Evolutionary conservation across 2,329 filamentous ascomycete genomes (phyloP).

Genomic region (Colletotrichum lini): DNA sequence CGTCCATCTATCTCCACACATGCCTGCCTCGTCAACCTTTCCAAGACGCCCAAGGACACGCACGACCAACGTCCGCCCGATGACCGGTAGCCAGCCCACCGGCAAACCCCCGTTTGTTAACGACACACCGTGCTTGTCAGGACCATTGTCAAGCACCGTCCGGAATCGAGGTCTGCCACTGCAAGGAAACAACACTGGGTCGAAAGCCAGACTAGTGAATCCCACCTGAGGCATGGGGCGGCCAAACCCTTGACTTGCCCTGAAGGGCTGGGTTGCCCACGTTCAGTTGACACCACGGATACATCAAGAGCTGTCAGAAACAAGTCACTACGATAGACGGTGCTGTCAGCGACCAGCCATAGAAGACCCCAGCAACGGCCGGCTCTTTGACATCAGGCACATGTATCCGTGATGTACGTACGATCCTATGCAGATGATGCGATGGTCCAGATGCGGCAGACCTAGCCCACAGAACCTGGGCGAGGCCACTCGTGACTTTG

Average conservation of each 20-base stretch:
- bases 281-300: neutral
- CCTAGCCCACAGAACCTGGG: neutral
- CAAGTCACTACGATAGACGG: neutral
- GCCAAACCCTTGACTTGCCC: neutral
- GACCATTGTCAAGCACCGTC: neutral
- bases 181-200: neutral
- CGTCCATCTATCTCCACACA: neutral
- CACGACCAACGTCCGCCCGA: neutral
- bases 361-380: neutral
- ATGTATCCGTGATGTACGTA: neutral
- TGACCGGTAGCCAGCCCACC: neutral
- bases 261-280: neutral
- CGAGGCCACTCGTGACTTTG: neutral
- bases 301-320: neutral
- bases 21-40: neutral
- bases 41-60: neutral
- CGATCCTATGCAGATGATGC: neutral
- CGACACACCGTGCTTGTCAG: neutral
- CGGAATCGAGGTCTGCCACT: neutral
- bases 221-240: neutral
- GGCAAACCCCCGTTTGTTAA: neutral
- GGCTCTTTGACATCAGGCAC: neutral
- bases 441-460: neutral
- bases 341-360: neutral
- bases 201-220: neutral